phyloP scores from a whole-genome alignment of 176 grass and related monocot species.

The Canna indica region DNA sequence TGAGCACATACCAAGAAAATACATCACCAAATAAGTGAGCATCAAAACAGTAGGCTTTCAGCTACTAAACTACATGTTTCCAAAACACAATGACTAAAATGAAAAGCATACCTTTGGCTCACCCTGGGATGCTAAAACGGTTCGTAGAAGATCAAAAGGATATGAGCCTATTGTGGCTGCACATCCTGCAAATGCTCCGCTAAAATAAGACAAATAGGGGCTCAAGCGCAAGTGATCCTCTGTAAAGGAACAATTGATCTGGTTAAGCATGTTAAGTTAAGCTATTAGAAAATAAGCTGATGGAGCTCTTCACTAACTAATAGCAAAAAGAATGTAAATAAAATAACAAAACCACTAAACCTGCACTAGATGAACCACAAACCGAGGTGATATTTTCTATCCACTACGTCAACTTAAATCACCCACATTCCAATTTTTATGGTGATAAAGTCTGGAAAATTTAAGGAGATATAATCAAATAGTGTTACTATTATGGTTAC shows the following conservation, averaged over 20 bases:
- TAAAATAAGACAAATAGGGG: constrained; percentile 86
- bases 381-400: background rate
- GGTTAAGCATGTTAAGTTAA: background rate
- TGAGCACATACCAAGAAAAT: too few species aligned
- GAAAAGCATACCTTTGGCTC: constrained; percentile 78
- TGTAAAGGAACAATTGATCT: constrained; percentile 26
- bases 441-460: background rate
- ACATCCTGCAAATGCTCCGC: constrained; percentile 88
- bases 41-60: background rate
- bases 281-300: background rate
- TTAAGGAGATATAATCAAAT: background rate
- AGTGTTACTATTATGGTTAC: background rate
- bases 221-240: constrained; percentile 90
- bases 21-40: background rate
- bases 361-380: background rate
- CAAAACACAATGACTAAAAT: background rate
- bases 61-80: background rate
- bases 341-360: background rate
- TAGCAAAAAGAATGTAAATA: background rate
- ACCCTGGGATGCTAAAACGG: constrained; percentile 98
- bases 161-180: constrained; percentile 86
- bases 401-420: background rate
- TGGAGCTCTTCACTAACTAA: background rate
- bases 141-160: constrained; percentile 95
- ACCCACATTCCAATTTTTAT: background rate